Conservation (phyloP, 2,329 filamentous ascomycete species). For the Penicillium sp. region DNA sequence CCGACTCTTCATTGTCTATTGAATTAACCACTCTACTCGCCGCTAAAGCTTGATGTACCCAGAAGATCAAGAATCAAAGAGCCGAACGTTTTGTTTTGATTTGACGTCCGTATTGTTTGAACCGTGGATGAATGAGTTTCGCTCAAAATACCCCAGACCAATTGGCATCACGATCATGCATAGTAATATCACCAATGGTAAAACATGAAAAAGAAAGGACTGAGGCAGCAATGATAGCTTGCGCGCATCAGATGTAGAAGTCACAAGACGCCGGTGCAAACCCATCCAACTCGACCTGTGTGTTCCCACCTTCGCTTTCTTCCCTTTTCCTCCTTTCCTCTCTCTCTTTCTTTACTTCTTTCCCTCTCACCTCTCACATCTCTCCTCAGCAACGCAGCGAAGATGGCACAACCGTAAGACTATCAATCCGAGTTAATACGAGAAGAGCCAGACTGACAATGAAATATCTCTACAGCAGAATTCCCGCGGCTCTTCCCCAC, state of each 20-base stretch:
- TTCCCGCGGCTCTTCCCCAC: neutral
- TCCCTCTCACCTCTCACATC: neutral
- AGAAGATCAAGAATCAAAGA: neutral
- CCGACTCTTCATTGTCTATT: neutral
- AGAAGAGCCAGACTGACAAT: neutral
- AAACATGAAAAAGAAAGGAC: neutral
- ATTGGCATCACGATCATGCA: neutral
- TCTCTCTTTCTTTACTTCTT: neutral
- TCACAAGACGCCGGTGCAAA: neutral
- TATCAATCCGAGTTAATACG: neutral
- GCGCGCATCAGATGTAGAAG: neutral
- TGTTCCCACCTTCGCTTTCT: neutral
- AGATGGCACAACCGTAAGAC: neutral
- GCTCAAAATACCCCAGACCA: neutral
- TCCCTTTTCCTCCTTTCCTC: neutral
- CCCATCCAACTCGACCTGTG: neutral
- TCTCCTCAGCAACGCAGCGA: neutral
- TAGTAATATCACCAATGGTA: neutral
- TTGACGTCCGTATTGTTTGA: neutral
- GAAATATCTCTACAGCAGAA: neutral
- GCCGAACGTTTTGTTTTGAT: neutral
- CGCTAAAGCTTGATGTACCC: neutral
- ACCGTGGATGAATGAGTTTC: neutral
- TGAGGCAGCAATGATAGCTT: neutral
- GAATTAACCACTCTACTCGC: neutral